These are phyloP conservation scores for Penstemon eatonii DNA, from an alignment of 257 asterid genomes.

Conservation along the genomic window DNA sequence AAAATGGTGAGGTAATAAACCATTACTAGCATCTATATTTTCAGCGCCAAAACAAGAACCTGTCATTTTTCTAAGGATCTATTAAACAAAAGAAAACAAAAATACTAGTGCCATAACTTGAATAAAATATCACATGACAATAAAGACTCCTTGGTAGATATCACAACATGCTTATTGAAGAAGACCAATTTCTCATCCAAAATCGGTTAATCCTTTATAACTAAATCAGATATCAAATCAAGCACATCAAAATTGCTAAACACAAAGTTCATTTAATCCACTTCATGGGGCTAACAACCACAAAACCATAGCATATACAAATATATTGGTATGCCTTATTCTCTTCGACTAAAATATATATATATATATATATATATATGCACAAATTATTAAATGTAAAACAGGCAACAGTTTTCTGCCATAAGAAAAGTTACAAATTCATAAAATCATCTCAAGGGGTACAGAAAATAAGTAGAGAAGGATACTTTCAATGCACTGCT, in stretches of 20 bases:
- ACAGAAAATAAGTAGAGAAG: conserved; percentile 13
- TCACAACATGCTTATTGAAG: not conserved
- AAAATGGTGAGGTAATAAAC: too few species aligned
- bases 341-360: not conserved
- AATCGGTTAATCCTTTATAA: not conserved
- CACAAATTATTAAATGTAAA: not conserved
- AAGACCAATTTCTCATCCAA: not conserved
- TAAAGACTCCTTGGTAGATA: not conserved
- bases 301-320: not conserved
- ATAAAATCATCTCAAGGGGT: too few species aligned
- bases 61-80: too few species aligned
- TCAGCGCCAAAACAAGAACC: too few species aligned
- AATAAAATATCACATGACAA: not conserved
- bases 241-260: conserved; percentile 5
- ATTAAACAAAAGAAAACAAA: not conserved
- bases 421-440: not conserved
- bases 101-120: not conserved
- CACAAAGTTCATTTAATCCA: conserved; percentile 1
- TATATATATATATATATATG: too few species aligned
- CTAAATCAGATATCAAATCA: conserved; percentile 11
- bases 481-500: conserved; percentile 96
- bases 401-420: conserved; percentile 13
- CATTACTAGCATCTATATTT: too few species aligned
- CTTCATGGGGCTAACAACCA: not conserved
- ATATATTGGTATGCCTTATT: not conserved